Conservation (phyloP, 2,329 filamentous ascomycete species). For the Pestalotiopsis sp. region DNA sequence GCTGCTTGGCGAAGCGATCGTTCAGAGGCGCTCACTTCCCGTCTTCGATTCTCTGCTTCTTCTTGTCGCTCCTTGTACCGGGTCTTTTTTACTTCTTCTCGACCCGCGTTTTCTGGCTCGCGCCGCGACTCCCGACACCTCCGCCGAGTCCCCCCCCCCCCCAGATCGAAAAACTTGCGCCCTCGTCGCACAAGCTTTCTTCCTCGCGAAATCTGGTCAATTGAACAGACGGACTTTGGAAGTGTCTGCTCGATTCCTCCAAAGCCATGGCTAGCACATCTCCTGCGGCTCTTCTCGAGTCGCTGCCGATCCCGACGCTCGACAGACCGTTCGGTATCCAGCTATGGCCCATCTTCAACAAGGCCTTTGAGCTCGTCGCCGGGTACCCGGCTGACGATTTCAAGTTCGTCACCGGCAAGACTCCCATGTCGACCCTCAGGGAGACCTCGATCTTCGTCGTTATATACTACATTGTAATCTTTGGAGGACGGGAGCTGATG, state of each 20-base stretch:
- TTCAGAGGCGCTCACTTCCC: background rate
- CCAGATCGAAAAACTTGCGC: background rate
- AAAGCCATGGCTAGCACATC: conserved; percentile 28
- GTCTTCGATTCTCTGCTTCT: conserved; percentile 20
- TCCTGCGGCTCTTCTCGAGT: conserved; percentile 52
- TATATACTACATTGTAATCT: conserved; percentile 91
- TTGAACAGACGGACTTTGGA: background rate
- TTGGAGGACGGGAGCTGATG: conserved; percentile 92
- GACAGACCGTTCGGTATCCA: conserved; percentile 90
- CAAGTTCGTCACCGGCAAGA: conserved; percentile 77
- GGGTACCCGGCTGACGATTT: conserved; percentile 89
- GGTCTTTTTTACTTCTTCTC: conserved; percentile 36
- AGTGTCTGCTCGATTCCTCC: background rate
- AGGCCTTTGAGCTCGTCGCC: conserved; percentile 73
- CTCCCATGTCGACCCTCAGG: conserved; percentile 87
- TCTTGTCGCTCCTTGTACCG: conserved; percentile 45
- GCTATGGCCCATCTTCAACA: conserved; percentile 93
- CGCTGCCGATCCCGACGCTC: conserved; percentile 74
- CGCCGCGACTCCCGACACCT: background rate
- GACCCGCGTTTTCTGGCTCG: conserved; percentile 14
- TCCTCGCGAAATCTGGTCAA: background rate
- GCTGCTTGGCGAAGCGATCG: conserved; percentile 11
- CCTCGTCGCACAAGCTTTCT: background rate
- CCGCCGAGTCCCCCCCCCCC: background rate
- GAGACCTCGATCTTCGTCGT: conserved; percentile 80